A percentile compares a stretch with the other conserved stretches of the same genome.
phyloP scores from a whole-genome alignment of 768 basidiomycete genomes.

The Scleroderma bovista region DNA sequence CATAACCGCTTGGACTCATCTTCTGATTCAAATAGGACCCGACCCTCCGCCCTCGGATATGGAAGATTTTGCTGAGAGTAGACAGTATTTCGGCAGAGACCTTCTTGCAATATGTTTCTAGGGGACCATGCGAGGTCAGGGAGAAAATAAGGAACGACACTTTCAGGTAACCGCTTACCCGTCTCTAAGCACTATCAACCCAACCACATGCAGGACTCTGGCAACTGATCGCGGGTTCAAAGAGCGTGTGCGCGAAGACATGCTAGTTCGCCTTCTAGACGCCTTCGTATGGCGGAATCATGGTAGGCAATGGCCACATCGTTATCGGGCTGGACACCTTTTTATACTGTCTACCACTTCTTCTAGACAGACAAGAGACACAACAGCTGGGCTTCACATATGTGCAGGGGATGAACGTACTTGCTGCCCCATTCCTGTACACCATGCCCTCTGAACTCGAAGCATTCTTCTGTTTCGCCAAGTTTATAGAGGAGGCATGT shows the following conservation, averaged over 20 bases:
- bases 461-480: conserved; percentile 94
- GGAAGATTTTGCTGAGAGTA: conserved; percentile 89
- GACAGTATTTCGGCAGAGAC: conserved; percentile 71
- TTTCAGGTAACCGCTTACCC: conserved; percentile 56
- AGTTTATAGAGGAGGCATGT: conserved; percentile 92
- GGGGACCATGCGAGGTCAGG: conserved; percentile 81
- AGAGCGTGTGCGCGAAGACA: conserved; percentile 92
- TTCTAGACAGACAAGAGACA: conserved; percentile 75
- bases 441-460: conserved; percentile 98
- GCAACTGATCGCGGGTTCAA: conserved; percentile 98
- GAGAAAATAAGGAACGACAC: conserved; percentile 97
- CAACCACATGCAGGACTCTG: conserved; percentile 55
- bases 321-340: not conserved
- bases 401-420: conserved; percentile 99
- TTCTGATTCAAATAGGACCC: conserved; percentile 47
- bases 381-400: conserved; percentile 89
- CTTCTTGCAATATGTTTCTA: conserved; percentile 72
- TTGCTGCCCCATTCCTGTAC: conserved; percentile 96
- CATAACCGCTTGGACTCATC: conserved; percentile 2
- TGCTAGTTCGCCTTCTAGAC: conserved; percentile 93
- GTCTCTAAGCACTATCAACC: not conserved
- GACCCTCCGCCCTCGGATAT: conserved; percentile 83
- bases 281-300: conserved; percentile 97
- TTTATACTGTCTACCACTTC: conserved; percentile 1
- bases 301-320: conserved; percentile 39